Evolutionary conservation across 345 rosid genomes (phyloP).

Genomic region (Citrus trifoliata): DNA sequence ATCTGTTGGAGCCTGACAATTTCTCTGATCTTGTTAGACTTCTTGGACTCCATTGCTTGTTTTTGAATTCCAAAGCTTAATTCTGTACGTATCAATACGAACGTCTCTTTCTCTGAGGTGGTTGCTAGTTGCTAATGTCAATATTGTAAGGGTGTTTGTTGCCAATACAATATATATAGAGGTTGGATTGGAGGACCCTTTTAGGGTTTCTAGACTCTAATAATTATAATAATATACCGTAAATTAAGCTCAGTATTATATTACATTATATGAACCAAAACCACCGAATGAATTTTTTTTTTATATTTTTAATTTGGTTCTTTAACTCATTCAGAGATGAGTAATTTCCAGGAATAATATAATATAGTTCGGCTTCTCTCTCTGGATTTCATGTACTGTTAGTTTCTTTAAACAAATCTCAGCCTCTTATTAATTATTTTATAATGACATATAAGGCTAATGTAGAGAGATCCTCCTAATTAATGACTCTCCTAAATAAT

Average conservation of each 20-base stretch:
- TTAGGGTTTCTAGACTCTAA: neutral
- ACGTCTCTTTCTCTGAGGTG: neutral
- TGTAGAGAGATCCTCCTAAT: too few relatives aligned
- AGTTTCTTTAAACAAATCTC: too few relatives aligned
- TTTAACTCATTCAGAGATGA: too few relatives aligned
- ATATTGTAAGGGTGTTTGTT: neutral
- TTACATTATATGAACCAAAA: neutral
- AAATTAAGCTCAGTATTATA: neutral
- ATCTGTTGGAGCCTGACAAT: slow-evolving; percentile 88
- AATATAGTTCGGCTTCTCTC: too few relatives aligned
- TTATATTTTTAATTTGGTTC: neutral
- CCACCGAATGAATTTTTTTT: neutral
- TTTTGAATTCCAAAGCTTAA: neutral
- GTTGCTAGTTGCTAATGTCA: neutral
- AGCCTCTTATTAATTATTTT: too few relatives aligned
- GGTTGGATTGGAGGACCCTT: neutral
- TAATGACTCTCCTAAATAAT: too few relatives aligned
- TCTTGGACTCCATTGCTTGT: slow-evolving; percentile 59
- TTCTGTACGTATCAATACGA: neutral
- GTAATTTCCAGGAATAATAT: too few relatives aligned
- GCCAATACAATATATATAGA: neutral
- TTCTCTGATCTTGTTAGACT: slow-evolving; percentile 89
- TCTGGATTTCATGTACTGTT: too few relatives aligned
- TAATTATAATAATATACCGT: neutral
- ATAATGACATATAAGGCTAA: too few relatives aligned